Conservation (phyloP, 129 eudicot species). For the Artemisia annua region DNA sequence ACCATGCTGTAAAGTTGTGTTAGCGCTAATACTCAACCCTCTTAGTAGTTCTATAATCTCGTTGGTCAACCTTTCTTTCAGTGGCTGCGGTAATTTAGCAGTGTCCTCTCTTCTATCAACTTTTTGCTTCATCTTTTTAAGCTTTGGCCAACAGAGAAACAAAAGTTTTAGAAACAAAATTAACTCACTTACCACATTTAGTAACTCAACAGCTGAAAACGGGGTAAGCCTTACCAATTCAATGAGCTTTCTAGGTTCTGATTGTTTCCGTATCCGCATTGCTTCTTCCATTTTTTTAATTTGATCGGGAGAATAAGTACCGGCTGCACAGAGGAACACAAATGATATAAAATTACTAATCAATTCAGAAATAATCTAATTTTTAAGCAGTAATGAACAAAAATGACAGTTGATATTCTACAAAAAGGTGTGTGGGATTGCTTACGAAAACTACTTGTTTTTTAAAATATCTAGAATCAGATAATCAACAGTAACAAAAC, state of each 20-base stretch:
- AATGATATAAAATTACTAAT: not conserved
- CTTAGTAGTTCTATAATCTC: slow-evolving; percentile 62
- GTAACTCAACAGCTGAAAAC: slow-evolving; percentile 5
- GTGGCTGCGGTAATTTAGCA: slow-evolving; percentile 46
- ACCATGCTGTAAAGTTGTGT: slow-evolving; percentile 73
- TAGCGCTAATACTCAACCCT: slow-evolving; percentile 52
- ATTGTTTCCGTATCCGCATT: slow-evolving; percentile 61
- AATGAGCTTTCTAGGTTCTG: slow-evolving; percentile 79
- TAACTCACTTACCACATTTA: not conserved
- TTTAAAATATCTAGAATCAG: too few relatives aligned
- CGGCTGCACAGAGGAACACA: slow-evolving; percentile 35
- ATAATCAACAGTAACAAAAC: too few relatives aligned
- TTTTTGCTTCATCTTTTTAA: slow-evolving; percentile 46
- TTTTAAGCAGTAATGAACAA: slow-evolving; percentile 13
- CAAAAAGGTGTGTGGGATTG: not conserved
- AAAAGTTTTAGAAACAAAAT: slow-evolving; percentile 9
- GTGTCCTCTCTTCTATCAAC: slow-evolving; percentile 38
- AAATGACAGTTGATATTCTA: not conserved
- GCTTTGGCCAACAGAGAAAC: slow-evolving; percentile 45
- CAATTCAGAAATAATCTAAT: not conserved
- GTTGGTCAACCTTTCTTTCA: slow-evolving; percentile 53
- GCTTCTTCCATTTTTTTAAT: slow-evolving; percentile 88
- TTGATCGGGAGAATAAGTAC: slow-evolving; percentile 67
- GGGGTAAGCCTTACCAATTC: slow-evolving; percentile 48
- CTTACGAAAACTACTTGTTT: not conserved